Evolutionary conservation across 129 eudicot species (phyloP).

Genomic region (Gnaphalium uliginosum): DNA sequence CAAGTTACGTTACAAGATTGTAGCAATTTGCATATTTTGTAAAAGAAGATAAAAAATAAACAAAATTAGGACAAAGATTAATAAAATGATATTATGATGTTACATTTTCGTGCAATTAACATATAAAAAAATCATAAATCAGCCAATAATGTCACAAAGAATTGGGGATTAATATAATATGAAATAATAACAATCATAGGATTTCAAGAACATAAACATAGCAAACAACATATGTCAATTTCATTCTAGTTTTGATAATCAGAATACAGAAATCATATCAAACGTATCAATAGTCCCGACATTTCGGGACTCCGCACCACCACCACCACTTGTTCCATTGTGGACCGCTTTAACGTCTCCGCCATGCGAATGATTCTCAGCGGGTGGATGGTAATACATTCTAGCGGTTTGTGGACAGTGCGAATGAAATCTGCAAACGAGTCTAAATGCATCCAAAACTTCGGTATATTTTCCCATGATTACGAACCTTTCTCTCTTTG

Average conservation of each 20-base stretch:
- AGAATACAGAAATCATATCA: slow-evolving; percentile 36
- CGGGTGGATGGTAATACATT: slow-evolving; percentile 88
- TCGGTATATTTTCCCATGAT: slow-evolving; percentile 69
- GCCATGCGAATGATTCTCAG: slow-evolving; percentile 36
- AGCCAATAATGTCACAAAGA: not conserved
- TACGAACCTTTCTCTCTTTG: slow-evolving; percentile 32
- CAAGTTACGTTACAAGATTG: not conserved
- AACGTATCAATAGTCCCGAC: slow-evolving; percentile 16
- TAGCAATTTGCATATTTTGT: too few species aligned
- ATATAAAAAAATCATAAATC: too few species aligned
- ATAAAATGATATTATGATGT: too few species aligned
- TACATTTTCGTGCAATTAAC: not conserved
- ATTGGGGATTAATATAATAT: not conserved
- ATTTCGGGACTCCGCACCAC: slow-evolving; percentile 5
- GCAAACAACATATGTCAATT: slow-evolving; percentile 17
- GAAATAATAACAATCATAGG: slow-evolving; percentile 15
- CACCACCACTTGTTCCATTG: slow-evolving; percentile 20
- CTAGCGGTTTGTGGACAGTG: slow-evolving; percentile 96
- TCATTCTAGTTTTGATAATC: slow-evolving; percentile 14
- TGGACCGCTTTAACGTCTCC: slow-evolving; percentile 21
- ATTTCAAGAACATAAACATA: slow-evolving; percentile 20
- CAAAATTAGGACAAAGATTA: too few species aligned
- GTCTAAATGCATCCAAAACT: slow-evolving; percentile 68
- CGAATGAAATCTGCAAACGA: slow-evolving; percentile 73
- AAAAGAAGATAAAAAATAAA: too few species aligned